Evolutionary conservation across 176 grass and related monocot species (phyloP).

Genomic region (Cymbopogon citratus): DNA sequence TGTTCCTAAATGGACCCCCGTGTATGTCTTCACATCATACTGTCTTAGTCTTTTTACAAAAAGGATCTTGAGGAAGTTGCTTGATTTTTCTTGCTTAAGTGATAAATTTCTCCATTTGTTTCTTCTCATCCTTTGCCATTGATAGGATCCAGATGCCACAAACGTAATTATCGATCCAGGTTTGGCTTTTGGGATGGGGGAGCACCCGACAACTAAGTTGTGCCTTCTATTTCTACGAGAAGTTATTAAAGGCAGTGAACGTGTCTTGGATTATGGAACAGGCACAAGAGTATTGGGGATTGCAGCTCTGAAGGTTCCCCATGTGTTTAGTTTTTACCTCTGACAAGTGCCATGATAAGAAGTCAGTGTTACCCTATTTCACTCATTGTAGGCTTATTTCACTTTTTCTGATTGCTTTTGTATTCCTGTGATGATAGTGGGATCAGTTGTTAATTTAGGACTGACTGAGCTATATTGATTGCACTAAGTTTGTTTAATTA

Average conservation of each 20-base stretch:
- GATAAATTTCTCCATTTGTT: background rate
- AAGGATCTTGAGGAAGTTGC: background rate
- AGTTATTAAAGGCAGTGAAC: constrained; percentile 63
- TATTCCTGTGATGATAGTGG: too few relatives aligned
- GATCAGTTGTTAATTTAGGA: too few relatives aligned
- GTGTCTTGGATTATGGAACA: constrained; percentile 74
- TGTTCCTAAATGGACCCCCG: constrained; percentile 84
- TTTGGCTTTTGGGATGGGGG: too few relatives aligned
- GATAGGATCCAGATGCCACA: constrained; percentile 65
- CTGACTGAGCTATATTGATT: too few relatives aligned
- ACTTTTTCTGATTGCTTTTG: too few relatives aligned
- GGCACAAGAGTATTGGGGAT: constrained; percentile 85
- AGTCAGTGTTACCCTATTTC: constrained; percentile 1
- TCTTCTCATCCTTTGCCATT: background rate
- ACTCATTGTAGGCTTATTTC: constrained; percentile 13
- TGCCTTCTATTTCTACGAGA: constrained; percentile 68
- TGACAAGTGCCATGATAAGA: background rate
- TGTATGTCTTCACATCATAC: constrained; percentile 37
- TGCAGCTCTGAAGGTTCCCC: constrained; percentile 71
- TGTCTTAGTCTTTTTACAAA: background rate
- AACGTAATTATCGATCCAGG: constrained; percentile 58
- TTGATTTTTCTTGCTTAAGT: background rate
- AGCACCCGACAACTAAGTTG: constrained; percentile 45
- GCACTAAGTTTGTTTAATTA: too few relatives aligned
- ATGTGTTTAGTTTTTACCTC: background rate